phyloP scores from a whole-genome alignment of 2,329 filamentous ascomycete genomes.

The Fonsecaea erecta region DNA sequence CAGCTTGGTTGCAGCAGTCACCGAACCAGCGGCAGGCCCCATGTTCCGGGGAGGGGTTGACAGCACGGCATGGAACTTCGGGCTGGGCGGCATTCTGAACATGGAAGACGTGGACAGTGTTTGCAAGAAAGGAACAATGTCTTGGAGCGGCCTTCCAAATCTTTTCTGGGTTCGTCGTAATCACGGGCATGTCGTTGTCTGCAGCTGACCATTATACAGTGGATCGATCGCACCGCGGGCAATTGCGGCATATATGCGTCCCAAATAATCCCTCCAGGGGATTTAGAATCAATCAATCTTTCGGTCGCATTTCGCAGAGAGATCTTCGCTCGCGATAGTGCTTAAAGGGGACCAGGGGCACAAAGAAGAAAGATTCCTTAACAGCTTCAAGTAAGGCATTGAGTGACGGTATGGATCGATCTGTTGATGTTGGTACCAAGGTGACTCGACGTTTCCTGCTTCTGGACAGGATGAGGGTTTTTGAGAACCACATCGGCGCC shows the following conservation, averaged over 20 bases:
- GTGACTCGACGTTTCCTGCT: not conserved
- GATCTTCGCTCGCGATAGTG: conserved; percentile 10
- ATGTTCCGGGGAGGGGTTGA: conserved; percentile 24
- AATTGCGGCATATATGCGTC: conserved; percentile 35
- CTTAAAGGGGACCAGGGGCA: not conserved
- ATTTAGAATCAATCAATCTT: conserved; percentile 28
- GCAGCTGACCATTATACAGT: conserved; percentile 27
- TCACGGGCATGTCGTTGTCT: not conserved
- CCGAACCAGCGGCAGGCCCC: not conserved
- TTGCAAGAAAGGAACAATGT: conserved; percentile 31
- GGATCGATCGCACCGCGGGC: conserved; percentile 35
- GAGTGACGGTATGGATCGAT: not conserved
- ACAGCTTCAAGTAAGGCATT: not conserved
- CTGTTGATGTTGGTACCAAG: not conserved
- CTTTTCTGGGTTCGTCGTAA: conserved; percentile 32
- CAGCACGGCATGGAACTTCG: conserved; percentile 25
- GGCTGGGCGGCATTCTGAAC: conserved; percentile 29
- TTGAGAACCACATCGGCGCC: not conserved
- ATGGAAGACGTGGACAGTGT: conserved; percentile 28
- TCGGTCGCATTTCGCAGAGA: conserved; percentile 29
- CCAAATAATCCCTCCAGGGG: conserved; percentile 37
- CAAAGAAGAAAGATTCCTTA: not conserved
- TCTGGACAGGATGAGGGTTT: not conserved
- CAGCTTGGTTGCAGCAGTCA: conserved; percentile 10
- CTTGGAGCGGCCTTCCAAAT: conserved; percentile 39